Conservation (phyloP, 352 stramenopile species). For the Phytophthora capsici region DNA sequence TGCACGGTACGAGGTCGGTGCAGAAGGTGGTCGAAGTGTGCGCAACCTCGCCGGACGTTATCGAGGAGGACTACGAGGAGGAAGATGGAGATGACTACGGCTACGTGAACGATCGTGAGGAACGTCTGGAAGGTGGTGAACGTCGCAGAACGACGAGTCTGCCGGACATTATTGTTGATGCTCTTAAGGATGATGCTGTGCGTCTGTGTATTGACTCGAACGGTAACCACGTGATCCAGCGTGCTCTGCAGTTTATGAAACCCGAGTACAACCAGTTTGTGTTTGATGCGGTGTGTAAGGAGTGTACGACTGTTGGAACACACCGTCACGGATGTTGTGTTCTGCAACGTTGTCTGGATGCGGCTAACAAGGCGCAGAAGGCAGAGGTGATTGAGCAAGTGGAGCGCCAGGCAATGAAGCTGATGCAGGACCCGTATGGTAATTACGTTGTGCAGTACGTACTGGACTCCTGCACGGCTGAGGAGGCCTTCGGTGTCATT, state of each 20-base stretch:
- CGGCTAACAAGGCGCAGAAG: conserved; percentile 89
- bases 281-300: conserved; percentile 96
- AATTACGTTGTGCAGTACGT: conserved; percentile 95
- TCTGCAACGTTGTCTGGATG: conserved; percentile 96
- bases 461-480: conserved; percentile 84
- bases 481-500: conserved; percentile 85
- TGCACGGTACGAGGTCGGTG: conserved; percentile 98
- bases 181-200: conserved; percentile 94
- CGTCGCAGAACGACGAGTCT: conserved; percentile 45
- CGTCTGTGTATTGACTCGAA: conserved; percentile 97
- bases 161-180: conserved; percentile 94
- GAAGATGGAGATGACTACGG: conserved; percentile 50
- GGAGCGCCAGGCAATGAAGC: conserved; percentile 96
- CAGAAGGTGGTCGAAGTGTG: conserved; percentile 98
- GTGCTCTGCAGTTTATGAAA: conserved; percentile 95
- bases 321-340: conserved; percentile 98
- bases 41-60: conserved; percentile 78
- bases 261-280: conserved; percentile 96
- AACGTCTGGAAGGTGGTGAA: conserved; percentile 24
- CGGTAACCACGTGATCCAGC: conserved; percentile 98
- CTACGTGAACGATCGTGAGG: conserved; percentile 23
- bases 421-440: conserved; percentile 93
- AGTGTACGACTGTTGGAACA: conserved; percentile 95
- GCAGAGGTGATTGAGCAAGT: conserved; percentile 92
- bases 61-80: conserved; percentile 57